These are phyloP conservation scores for Bipolaris gigantea DNA, from an alignment of 2,329 filamentous ascomycete species.

Conservation along the genomic window DNA sequence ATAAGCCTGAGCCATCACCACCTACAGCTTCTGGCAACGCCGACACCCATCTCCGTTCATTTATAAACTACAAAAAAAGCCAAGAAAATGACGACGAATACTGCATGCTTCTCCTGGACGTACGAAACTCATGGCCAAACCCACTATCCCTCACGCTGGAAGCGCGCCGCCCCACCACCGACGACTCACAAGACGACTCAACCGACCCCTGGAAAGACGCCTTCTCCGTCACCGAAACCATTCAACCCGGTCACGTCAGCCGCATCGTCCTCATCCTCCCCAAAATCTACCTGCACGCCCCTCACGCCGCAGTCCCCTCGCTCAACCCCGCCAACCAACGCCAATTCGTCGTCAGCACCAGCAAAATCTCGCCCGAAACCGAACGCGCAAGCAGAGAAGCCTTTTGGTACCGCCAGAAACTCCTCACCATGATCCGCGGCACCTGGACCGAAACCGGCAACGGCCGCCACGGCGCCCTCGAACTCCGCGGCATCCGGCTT, in stretches of 20 bases:
- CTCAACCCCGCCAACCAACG: slow-evolving; percentile 79
- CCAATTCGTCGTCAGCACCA: slow-evolving; percentile 88
- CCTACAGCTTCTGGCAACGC: slow-evolving; percentile 23
- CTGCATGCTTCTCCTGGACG: slow-evolving; percentile 78
- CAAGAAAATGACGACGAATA: slow-evolving; percentile 60
- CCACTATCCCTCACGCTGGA: slow-evolving; percentile 69
- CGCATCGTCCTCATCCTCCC: slow-evolving; percentile 76
- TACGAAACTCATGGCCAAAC: slow-evolving; percentile 88
- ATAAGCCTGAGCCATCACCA: neutral
- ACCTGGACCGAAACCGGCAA: slow-evolving; percentile 66
- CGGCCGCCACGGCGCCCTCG: slow-evolving; percentile 67
- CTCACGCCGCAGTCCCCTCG: slow-evolving; percentile 75
- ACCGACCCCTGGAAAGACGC: slow-evolving; percentile 14
- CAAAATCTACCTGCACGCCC: slow-evolving; percentile 74
- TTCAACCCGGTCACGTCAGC: slow-evolving; percentile 65
- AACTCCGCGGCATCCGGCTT: slow-evolving; percentile 75
- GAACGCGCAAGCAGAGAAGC: slow-evolving; percentile 78
- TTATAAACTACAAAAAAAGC: slow-evolving; percentile 49
- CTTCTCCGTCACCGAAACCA: slow-evolving; percentile 46
- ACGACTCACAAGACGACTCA: slow-evolving; percentile 8
- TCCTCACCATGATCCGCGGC: slow-evolving; percentile 71
- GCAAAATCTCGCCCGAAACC: slow-evolving; percentile 74
- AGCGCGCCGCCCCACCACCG: slow-evolving; percentile 38
- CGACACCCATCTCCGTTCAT: slow-evolving; percentile 49
- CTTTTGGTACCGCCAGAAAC: slow-evolving; percentile 87